Base-by-base conservation (phyloP, 768 basidiomycete species). In the Hebeloma cylindrosporum region DNA sequence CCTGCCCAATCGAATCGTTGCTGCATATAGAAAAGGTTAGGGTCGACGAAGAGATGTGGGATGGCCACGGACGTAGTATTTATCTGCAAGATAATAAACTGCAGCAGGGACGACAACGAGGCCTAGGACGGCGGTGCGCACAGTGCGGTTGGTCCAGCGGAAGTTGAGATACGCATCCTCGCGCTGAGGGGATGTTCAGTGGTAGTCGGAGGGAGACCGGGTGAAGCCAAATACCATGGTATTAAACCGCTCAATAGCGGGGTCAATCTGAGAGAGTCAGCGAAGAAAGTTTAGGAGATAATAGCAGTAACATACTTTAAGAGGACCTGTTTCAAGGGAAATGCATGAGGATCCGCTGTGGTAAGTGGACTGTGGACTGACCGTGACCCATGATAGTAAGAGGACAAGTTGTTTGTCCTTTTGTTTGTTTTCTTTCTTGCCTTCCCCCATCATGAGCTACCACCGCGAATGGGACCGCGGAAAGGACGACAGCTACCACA, bases 391-490 rank as follows among this genome's bases (percentile, higher is more conserved):
- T 66, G 43, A 50, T 57, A 52, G 18, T 39, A 27, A 11, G 30
- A 36, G 43, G 48, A 56, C 37, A 45, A 50, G 52, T 68, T 67
- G 60, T 69, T 70, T 71, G 59, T 65, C 29, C 53, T 39, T n/a
- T 61, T 70, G 67, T 69, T 72, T 70, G 52, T 56, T 42, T 53
- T 52, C 41, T 53, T 57, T 63, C 60, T 63, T 54, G 37, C 58
- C 63, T 62, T 57, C 56, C 45, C 61, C 63, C 45, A 31, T 52
- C 64, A 87, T 88, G 86, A 74, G 84, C 38, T 79, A 84, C 66
- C 85, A 85, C 67, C 82, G 90, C 52, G 88, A 91, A 72, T 91
- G 90, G 89, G 88, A 90, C 69, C 77, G 76, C 64, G 88, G 87
- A 40, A 90, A 89, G 65, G 57, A 66, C 47, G 77, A 83, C 34